Evolutionary conservation across 2,329 filamentous ascomycete genomes (phyloP).

Genomic region (Epichloe elymi): DNA sequence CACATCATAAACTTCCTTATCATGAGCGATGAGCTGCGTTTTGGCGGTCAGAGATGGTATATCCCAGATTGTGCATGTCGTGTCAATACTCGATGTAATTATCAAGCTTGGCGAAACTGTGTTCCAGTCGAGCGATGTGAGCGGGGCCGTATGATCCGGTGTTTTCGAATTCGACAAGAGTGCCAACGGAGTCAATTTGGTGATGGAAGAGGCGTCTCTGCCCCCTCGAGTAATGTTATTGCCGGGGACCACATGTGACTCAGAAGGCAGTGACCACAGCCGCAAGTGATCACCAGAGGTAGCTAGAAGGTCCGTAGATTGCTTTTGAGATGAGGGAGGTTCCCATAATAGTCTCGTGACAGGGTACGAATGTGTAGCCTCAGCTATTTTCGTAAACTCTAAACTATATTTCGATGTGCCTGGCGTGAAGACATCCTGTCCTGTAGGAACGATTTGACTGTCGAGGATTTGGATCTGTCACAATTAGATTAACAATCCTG

Average conservation of each 20-base stretch:
- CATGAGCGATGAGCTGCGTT: conserved; percentile 94
- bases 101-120: conserved; percentile 92
- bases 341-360: conserved; percentile 95
- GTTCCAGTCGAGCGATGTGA: conserved; percentile 97
- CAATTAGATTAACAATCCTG: conserved; percentile 3
- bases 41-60: conserved; percentile 96
- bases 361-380: conserved; percentile 95
- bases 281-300: conserved; percentile 91
- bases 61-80: conserved; percentile 98
- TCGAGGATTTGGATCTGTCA: conserved; percentile 90
- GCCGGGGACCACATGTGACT: conserved; percentile 40
- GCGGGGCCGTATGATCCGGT: conserved; percentile 89
- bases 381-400: conserved; percentile 86
- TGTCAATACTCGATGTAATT: conserved; percentile 97
- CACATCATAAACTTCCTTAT: conserved; percentile 98
- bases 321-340: conserved; percentile 85
- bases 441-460: conserved; percentile 62
- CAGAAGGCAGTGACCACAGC: conserved; percentile 78
- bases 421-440: conserved; percentile 53
- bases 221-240: conserved; percentile 55
- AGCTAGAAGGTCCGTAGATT: conserved; percentile 85
- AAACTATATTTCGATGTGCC: conserved; percentile 62
- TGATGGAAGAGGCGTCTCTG: conserved; percentile 43
- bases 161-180: conserved; percentile 96
- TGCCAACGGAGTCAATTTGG: conserved; percentile 84